These are phyloP conservation scores for Boletus hoseneyae DNA, from an alignment of 1,284 basidiomycete genomes.

Conservation along the genomic window DNA sequence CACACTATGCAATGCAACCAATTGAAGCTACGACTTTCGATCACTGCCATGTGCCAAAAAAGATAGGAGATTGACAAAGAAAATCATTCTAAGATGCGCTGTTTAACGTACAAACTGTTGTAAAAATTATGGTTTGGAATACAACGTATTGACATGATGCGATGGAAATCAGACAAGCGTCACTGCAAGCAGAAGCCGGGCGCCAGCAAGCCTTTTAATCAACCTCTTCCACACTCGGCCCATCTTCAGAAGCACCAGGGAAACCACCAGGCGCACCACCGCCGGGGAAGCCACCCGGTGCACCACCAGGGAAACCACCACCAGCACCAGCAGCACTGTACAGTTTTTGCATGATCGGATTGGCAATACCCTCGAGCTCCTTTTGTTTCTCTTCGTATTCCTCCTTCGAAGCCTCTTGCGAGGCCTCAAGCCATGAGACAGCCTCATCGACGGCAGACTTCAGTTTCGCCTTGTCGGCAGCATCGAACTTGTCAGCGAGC, in stretches of 20 bases:
- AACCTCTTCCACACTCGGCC: conserved; percentile 87
- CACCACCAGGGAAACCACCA: conserved; percentile 49
- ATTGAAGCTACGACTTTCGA: too few species aligned
- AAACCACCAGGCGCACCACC: conserved; percentile 50
- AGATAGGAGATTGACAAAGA: not conserved
- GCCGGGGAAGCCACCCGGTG: conserved; percentile 49
- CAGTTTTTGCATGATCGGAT: conserved; percentile 93
- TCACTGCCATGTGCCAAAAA: too few species aligned
- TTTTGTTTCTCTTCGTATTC: conserved; percentile 97
- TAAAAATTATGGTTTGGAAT: conserved; percentile 30
- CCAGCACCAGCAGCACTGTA: conserved; percentile 75
- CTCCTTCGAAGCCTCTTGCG: conserved; percentile 90
- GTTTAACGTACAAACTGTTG: conserved; percentile 33
- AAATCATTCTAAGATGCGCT: conserved; percentile 33
- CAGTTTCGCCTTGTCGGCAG: conserved; percentile 86
- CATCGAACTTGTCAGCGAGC: conserved; percentile 83
- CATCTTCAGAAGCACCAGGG: conserved; percentile 64
- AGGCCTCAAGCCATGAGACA: conserved; percentile 86
- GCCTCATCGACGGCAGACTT: conserved; percentile 82
- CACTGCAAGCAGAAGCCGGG: conserved; percentile 15
- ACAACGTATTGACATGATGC: conserved; percentile 33
- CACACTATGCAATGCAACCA: too few species aligned
- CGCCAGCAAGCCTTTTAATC: conserved; percentile 45
- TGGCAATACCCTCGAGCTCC: conserved; percentile 89
- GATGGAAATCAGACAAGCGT: conserved; percentile 19